Base-by-base conservation (phyloP, 2,329 filamentous ascomycete species). In the Cyclaneusma minus region DNA sequence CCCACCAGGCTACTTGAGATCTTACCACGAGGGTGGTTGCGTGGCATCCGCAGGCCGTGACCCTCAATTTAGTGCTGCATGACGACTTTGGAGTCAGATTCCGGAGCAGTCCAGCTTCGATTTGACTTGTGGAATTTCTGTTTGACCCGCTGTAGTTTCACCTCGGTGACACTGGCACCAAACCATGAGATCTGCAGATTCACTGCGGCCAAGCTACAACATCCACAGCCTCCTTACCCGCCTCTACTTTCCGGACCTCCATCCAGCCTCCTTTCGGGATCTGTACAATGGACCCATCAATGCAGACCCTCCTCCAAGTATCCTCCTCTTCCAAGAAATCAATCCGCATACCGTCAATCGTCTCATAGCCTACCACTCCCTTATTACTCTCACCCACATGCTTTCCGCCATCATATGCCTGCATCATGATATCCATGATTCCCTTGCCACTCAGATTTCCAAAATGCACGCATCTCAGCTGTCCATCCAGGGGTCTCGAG, bases 251-350 rank as follows among this genome's bases (percentile, higher is more conserved):
- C 34, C 48, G 51, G 1, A 93, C 63, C 32, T 69, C 65, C 49
- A 92, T 67, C 60, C 68, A 75, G 0, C 84, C 84, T 2, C 64
- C 71, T 27, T 59, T 48, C 12, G 78, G 75, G 1, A 93, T 55
- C 31, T 68, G 64, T 3, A 94, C 68, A 41, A 92, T 91, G 28
- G 77, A 83, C 3, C 87, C 87, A 49, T 95, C 87, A n/a, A 95
- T 61, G 47, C 87, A 95, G 9, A 92, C 66, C 43, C 85, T 70
- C 33, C 87, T 62, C 84, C 84, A 94, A 27, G 71, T 58, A 13
- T 56, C 58, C n/a, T 82, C 70, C 10, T 66, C 56, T 42, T 89
- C 80, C 2, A 56, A 35, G 18, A 82, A 71, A 10, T 66, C 61
- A 24, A 94, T 69, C 31, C 54, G 60, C 11, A 93, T 38, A 27